Evolutionary conservation across 2,329 filamentous ascomycete genomes (phyloP).

Genomic region (Penicillium corylophilum): DNA sequence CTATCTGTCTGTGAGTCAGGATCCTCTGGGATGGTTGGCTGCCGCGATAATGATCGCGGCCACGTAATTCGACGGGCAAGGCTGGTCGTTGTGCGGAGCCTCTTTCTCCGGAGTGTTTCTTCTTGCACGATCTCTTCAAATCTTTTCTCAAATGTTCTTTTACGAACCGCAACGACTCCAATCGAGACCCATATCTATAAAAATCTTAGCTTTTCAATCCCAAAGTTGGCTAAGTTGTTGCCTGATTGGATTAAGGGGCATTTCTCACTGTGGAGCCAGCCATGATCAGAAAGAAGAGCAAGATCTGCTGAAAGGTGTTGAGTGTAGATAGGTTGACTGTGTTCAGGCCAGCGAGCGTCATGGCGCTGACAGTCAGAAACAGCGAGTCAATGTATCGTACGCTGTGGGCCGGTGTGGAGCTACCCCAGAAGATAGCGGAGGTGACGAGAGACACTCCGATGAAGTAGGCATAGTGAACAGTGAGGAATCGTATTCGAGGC

Average conservation of each 20-base stretch:
- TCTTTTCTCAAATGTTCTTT: background rate
- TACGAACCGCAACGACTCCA: background rate
- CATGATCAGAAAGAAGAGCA: conserved; percentile 50
- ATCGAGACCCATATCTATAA: conserved; percentile 4
- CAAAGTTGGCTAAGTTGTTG: background rate
- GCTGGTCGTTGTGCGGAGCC: background rate
- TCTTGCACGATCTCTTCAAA: conserved; percentile 1
- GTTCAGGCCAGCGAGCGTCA: conserved; percentile 51
- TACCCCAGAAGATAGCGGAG: conserved; percentile 50
- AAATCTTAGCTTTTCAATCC: background rate
- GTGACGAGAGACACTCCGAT: conserved; percentile 43
- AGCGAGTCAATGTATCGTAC: conserved; percentile 48
- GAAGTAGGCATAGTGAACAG: conserved; percentile 52
- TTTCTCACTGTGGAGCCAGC: conserved; percentile 39
- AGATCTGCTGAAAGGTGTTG: conserved; percentile 50
- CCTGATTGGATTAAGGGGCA: background rate
- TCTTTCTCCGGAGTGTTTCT: background rate
- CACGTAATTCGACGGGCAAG: background rate
- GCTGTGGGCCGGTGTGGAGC: conserved; percentile 43
- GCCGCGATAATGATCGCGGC: background rate
- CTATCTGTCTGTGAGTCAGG: background rate
- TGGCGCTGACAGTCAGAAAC: conserved; percentile 48
- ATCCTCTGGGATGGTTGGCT: background rate
- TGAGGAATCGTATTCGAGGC: conserved; percentile 35
- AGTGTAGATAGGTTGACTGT: conserved; percentile 49